A percentile compares a stretch with the other conserved stretches of the same genome.
phyloP scores from a whole-genome alignment of 1,139 yeast genomes.

The Saccharomyces hybrid region DNA sequence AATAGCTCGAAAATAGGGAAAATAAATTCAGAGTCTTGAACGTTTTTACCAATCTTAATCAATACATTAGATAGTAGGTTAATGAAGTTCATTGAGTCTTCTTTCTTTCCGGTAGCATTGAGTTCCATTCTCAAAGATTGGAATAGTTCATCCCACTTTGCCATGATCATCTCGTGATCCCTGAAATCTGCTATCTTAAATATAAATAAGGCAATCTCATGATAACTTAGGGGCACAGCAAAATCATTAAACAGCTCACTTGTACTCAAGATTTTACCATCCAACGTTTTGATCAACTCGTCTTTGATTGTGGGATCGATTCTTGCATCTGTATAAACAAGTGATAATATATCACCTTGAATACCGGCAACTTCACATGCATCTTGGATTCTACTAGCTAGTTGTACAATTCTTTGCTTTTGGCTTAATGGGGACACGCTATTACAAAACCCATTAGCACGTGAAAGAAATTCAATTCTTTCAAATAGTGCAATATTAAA shows the following conservation, averaged over 20 bases:
- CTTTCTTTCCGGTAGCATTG: constrained; percentile 20
- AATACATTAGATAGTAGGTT: constrained; percentile 36
- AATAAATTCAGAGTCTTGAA: constrained; percentile 56
- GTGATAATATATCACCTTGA: constrained; percentile 70
- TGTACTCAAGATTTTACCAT: constrained; percentile 58
- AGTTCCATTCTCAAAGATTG: constrained; percentile 33
- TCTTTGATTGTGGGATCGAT: constrained; percentile 36
- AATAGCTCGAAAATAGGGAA: constrained; percentile 73
- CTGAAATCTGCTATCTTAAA: constrained; percentile 79
- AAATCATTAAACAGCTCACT: constrained; percentile 78
- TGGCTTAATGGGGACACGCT: constrained; percentile 73
- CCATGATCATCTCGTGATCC: constrained; percentile 61
- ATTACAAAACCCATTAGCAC: constrained; percentile 91
- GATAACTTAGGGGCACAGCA: constrained; percentile 83
- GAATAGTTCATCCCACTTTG: constrained; percentile 63
- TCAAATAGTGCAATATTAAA: constrained; percentile 61
- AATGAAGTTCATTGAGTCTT: constrained; percentile 30
- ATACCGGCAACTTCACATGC: constrained; percentile 80
- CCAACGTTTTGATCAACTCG: constrained; percentile 48
- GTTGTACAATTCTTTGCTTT: constrained; percentile 66
- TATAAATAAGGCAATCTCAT: constrained; percentile 69
- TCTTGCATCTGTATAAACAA: constrained; percentile 53
- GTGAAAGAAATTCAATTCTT: constrained; percentile 79
- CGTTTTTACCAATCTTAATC: constrained; percentile 42
- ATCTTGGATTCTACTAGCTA: constrained; percentile 67